phyloP scores from a whole-genome alignment of 257 asterid genomes.

The Solanum etuberosum region DNA sequence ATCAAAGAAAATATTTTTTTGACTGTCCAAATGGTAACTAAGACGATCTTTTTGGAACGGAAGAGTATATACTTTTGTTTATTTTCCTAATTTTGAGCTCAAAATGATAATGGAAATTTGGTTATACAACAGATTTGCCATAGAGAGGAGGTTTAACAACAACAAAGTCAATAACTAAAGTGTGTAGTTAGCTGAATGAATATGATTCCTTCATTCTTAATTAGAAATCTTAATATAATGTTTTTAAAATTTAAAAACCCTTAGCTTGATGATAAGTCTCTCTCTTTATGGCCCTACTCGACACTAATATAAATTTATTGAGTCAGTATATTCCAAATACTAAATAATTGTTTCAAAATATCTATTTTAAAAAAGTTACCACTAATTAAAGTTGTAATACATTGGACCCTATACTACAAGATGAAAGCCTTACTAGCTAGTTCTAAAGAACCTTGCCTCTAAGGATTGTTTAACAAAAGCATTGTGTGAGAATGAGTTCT shows the following conservation, averaged over 20 bases:
- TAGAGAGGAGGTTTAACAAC: too few relatives aligned
- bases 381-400: not conserved
- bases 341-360: not conserved
- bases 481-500: not conserved
- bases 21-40: too few relatives aligned
- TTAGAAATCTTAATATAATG: not conserved
- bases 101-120: not conserved
- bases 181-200: not conserved
- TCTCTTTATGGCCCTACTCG: not conserved
- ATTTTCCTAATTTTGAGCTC: not conserved
- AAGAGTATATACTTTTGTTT: not conserved
- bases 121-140: not conserved
- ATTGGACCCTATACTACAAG: not conserved
- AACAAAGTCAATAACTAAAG: not conserved
- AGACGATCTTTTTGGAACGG: not conserved
- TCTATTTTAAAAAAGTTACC: not conserved
- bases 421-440: not conserved
- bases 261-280: not conserved
- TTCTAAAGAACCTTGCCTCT: not conserved
- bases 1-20: not conserved
- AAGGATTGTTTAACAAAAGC: not conserved
- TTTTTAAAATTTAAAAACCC: not conserved
- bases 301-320: not conserved
- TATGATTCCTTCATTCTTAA: not conserved
- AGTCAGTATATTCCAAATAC: not conserved